Evolutionary conservation across 1,284 basidiomycete species (phyloP).

Genomic region (Melanopsichium pennsylvanicum): DNA sequence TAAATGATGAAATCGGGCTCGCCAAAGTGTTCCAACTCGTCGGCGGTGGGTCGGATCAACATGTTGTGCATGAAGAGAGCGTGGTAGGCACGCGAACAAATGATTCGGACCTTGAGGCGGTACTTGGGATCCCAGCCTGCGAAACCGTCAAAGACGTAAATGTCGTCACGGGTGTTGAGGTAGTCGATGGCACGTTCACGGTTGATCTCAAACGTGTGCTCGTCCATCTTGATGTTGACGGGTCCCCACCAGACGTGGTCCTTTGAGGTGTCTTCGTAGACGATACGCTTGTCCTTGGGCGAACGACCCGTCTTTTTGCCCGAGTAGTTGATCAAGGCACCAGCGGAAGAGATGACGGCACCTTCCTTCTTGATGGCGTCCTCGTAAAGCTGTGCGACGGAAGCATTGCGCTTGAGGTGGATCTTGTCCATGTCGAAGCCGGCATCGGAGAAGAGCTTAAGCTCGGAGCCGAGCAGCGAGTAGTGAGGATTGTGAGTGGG

Average conservation of each 20-base stretch:
- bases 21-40: conserved; percentile 93
- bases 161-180: conserved; percentile 93
- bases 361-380: conserved; percentile 98
- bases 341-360: conserved; percentile 93
- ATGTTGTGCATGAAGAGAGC: conserved; percentile 95
- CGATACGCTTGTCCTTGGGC: conserved; percentile 99
- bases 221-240: conserved; percentile 99
- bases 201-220: conserved; percentile 98
- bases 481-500: conserved; percentile 57
- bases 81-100: conserved; percentile 98
- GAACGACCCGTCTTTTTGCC: conserved; percentile 98
- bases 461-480: conserved; percentile 71
- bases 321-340: conserved; percentile 99
- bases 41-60: conserved; percentile 95
- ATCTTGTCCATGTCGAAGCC: conserved; percentile 89
- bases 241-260: conserved; percentile 99
- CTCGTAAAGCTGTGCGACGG: conserved; percentile 94
- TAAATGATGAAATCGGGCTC: conserved; percentile 99
- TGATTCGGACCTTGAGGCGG: conserved; percentile 99
- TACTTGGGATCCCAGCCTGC: conserved; percentile 99
- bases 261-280: conserved; percentile 95
- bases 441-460: conserved; percentile 98
- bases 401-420: conserved; percentile 83
- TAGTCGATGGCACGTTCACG: conserved; percentile 99
- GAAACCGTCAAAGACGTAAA: conserved; percentile 98